Evolutionary conservation across 495 filamentous ascomycete species (phyloP).

Genomic region (Xylaria bambusicola): DNA sequence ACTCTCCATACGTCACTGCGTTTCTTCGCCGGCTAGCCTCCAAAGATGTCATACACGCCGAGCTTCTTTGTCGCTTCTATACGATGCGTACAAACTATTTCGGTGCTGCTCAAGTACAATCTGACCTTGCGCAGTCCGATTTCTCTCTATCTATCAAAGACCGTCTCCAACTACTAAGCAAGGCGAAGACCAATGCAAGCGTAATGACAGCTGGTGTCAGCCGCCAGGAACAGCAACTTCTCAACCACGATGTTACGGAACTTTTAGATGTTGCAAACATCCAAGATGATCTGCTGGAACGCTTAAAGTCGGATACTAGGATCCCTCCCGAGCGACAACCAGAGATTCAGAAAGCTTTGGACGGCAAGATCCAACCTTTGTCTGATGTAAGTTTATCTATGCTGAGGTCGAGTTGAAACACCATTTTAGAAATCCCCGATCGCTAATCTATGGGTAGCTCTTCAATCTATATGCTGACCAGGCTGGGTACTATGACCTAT

Average conservation of each 20-base stretch:
- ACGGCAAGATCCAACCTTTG: constrained; percentile 72
- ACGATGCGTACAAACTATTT: constrained; percentile 76
- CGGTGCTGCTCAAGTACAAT: constrained; percentile 83
- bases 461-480: constrained; percentile 89
- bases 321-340: constrained; percentile 59
- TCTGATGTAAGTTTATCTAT: constrained; percentile 61
- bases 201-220: constrained; percentile 70
- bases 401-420: not conserved
- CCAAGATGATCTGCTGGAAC: constrained; percentile 86
- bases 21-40: constrained; percentile 76
- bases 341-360: constrained; percentile 64
- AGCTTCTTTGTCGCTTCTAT: constrained; percentile 92
- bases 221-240: constrained; percentile 71
- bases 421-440: constrained; percentile 11
- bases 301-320: constrained; percentile 71
- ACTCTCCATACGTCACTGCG: constrained; percentile 80
- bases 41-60: constrained; percentile 71
- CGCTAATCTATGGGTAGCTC: constrained; percentile 58
- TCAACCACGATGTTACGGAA: constrained; percentile 80
- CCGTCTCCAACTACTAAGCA: constrained; percentile 84
- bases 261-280: constrained; percentile 92
- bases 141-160: constrained; percentile 74
- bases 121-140: constrained; percentile 76
- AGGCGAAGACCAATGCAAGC: constrained; percentile 83
- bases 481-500: constrained; percentile 88